Percentiles rank a stretch among this genome's conserved stretches.
Evolutionary conservation across 2,329 filamentous ascomycete species (phyloP).

Genomic region (Neoarthrinium moseri): DNA sequence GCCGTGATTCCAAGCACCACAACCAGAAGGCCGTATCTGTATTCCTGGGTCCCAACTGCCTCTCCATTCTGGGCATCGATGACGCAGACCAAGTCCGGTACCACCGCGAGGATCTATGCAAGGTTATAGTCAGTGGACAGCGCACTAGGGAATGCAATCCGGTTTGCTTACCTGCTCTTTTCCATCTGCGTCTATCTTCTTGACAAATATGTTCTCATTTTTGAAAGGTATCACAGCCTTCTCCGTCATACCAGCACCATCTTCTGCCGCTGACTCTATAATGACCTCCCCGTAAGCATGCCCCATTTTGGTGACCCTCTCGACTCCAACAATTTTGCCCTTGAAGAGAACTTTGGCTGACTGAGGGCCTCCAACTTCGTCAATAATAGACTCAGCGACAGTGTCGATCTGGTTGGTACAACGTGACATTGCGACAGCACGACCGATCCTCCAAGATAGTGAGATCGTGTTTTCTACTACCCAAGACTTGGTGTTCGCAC

Average conservation of each 20-base stretch:
- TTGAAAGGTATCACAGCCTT: slow-evolving; percentile 64
- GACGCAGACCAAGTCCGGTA: slow-evolving; percentile 53
- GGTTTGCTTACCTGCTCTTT: slow-evolving; percentile 27
- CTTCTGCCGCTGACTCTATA: slow-evolving; percentile 39
- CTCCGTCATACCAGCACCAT: slow-evolving; percentile 14
- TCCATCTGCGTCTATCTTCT: slow-evolving; percentile 27
- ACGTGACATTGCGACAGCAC: slow-evolving; percentile 50
- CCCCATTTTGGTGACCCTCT: slow-evolving; percentile 51
- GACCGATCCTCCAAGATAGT: slow-evolving; percentile 54
- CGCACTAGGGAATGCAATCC: too few species aligned
- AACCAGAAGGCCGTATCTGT: slow-evolving; percentile 47
- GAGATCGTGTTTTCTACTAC: slow-evolving; percentile 48
- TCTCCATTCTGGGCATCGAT: slow-evolving; percentile 54
- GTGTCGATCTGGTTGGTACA: slow-evolving; percentile 44
- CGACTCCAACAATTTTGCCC: slow-evolving; percentile 59
- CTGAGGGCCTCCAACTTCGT: slow-evolving; percentile 49
- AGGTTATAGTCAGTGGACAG: not conserved
- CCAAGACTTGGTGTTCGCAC: slow-evolving; percentile 43
- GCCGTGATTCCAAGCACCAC: slow-evolving; percentile 42
- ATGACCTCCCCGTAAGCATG: slow-evolving; percentile 57
- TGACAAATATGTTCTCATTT: slow-evolving; percentile 66
- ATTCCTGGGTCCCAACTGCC: slow-evolving; percentile 53
- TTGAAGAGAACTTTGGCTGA: slow-evolving; percentile 55
- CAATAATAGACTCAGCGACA: slow-evolving; percentile 54
- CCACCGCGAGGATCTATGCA: slow-evolving; percentile 41